phyloP scores from a whole-genome alignment of 768 basidiomycete genomes.

The Coprinopsis cinerea region DNA sequence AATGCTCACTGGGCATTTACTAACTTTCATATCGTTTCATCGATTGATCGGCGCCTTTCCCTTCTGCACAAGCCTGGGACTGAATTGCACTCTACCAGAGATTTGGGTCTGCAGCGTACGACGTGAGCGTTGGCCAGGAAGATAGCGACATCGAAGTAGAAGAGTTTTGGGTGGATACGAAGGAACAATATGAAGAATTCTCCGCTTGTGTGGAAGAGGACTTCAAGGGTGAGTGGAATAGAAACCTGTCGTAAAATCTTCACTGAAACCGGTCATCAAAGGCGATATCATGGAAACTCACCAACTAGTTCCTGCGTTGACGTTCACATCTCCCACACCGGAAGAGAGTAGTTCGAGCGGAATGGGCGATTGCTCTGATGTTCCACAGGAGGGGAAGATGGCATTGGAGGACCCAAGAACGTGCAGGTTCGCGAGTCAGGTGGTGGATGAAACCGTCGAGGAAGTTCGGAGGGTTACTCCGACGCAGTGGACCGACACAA shows the following conservation, averaged over 20 bases:
- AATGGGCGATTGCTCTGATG: background rate
- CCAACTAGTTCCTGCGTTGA: constrained; percentile 3
- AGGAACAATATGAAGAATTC: background rate
- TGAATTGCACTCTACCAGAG: too few relatives aligned
- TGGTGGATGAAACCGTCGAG: background rate
- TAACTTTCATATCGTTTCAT: background rate
- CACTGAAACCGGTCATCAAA: background rate
- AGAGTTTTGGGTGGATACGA: background rate
- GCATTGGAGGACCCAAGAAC: background rate
- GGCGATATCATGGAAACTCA: background rate
- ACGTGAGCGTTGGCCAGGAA: background rate
- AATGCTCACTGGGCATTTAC: too few relatives aligned
- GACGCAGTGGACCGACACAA: constrained; percentile 6
- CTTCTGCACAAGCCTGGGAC: too few relatives aligned
- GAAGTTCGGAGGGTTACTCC: background rate
- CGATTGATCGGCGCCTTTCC: too few relatives aligned
- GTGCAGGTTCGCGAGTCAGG: background rate
- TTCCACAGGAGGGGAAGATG: background rate
- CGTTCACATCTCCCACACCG: constrained; percentile 7
- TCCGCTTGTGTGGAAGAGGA: background rate
- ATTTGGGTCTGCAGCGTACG: constrained; percentile 4
- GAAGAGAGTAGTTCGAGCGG: constrained; percentile 7
- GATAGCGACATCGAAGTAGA: background rate
- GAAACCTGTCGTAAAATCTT: background rate
- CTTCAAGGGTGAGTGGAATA: background rate